Evolutionary conservation across 176 grass and related monocot genomes (phyloP), one percentile per base, ranked within the genome.

Genomic region (Typha latifolia): DNA sequence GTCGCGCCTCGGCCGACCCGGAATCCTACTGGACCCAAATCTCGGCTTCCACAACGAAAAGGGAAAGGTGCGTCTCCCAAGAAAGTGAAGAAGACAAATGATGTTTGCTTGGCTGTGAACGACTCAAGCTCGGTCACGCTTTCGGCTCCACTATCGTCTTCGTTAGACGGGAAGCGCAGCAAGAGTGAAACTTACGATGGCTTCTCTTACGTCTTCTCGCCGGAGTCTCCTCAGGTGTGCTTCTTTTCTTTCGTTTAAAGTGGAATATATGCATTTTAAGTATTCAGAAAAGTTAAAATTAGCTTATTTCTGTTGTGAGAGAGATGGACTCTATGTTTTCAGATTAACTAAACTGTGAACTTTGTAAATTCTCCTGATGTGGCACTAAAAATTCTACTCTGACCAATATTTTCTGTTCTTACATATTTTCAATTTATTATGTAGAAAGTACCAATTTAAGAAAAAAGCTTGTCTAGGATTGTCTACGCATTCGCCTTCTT

Each of bases 171-270:
- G 21, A 81, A 83, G 79, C 80, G 91, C 32, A 69, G 56, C 49
- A 86, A 69, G 56, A 91, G 62, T 12, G 91, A 96, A 77, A 63
- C 88, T 15, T 91, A 88, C 59, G 84, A 96, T 51, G 91, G 91
- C 12, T 96, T 96, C 77, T 82, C 91, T 21, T 66, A 73, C 31
- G 87, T 96, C 37, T 90, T 91, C 6, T 71, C 91, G 8, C 79
- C 84, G 0, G 82, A 88, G 5, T 85, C 84, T 55, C 71, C 65
- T 10, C 91, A 96, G 91, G 91, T 96, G n/a, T 14, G 20, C 49
- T 66, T 47, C 32, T 61, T 56, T 66, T 51, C 50, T 62, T 15
- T 12, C 34, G 68, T 32, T 80, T 12, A 12, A 49, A 47, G 18
- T 47, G 19, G 24, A 11, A 26, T 69, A 26, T 47, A 19, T 19